Evolutionary conservation across 2,329 filamentous ascomycete genomes (phyloP).

Genomic region (Colletotrichum sojae): DNA sequence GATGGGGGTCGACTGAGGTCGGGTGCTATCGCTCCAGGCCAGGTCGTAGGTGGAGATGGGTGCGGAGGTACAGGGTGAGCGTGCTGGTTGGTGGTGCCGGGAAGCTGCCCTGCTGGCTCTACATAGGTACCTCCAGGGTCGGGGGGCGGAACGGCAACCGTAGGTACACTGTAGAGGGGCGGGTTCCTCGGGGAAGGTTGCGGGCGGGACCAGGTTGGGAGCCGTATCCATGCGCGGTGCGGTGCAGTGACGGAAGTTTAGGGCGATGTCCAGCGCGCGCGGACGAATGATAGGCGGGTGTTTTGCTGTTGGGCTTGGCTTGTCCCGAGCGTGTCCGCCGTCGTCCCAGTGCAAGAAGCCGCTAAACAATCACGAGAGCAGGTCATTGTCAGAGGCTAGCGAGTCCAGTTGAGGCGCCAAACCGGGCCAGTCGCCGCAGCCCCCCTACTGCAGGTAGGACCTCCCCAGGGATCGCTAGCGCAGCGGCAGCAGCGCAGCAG

Average conservation of each 20-base stretch:
- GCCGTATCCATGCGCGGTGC: slow-evolving; percentile 29
- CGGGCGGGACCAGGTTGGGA: slow-evolving; percentile 25
- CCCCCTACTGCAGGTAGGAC: slow-evolving; percentile 24
- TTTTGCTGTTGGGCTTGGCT: slow-evolving; percentile 36
- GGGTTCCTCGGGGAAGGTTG: slow-evolving; percentile 11
- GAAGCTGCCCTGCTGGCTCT: background rate
- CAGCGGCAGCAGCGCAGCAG: background rate
- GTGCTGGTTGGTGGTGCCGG: slow-evolving; percentile 4
- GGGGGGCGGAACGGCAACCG: no score
- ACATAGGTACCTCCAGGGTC: no score
- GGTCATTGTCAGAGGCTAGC: slow-evolving; percentile 38
- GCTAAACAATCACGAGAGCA: slow-evolving; percentile 41
- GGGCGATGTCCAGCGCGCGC: slow-evolving; percentile 29
- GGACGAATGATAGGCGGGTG: slow-evolving; percentile 20
- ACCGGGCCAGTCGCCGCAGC: slow-evolving; percentile 30
- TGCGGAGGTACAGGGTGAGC: slow-evolving; percentile 17
- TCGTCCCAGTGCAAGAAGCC: slow-evolving; percentile 26
- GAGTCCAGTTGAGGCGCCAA: slow-evolving; percentile 36
- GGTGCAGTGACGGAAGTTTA: slow-evolving; percentile 20
- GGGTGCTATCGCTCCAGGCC: slow-evolving; percentile 31
- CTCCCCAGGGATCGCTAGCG: slow-evolving; percentile 28
- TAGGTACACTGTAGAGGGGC: no score
- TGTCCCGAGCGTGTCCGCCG: slow-evolving; percentile 35
- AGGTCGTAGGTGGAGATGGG: slow-evolving; percentile 28
- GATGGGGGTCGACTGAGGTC: slow-evolving; percentile 37